phyloP scores from a whole-genome alignment of 176 grass and related monocot species.

The Cocos nucifera region DNA sequence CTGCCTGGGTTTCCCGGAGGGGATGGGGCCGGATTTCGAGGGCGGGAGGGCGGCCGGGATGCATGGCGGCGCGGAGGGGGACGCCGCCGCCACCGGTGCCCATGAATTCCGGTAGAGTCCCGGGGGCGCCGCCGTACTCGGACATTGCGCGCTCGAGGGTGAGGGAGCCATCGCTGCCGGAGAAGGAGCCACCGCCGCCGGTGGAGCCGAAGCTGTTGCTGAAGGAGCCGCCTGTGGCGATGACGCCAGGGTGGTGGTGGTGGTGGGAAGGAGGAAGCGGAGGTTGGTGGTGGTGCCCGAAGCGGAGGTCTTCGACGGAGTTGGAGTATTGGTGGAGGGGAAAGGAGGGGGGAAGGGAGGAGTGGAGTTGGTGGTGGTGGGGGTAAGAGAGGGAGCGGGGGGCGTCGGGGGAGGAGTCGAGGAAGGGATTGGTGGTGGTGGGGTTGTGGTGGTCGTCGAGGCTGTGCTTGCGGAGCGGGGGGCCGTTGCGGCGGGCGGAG shows the following conservation, averaged over 20 bases:
- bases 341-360: slow-evolving; percentile 3
- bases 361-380: neutral
- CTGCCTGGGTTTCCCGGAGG: slow-evolving; percentile 43
- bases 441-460: slow-evolving; percentile 46
- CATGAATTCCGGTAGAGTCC: slow-evolving; percentile 38
- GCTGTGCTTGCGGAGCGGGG: slow-evolving; percentile 49
- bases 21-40: slow-evolving; percentile 69
- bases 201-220: slow-evolving; percentile 7
- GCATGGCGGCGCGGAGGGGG: slow-evolving; percentile 20
- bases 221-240: neutral
- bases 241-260: too few species aligned
- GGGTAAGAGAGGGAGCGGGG: slow-evolving; percentile 22
- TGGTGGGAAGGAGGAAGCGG: too few species aligned
- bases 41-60: slow-evolving; percentile 35
- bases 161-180: slow-evolving; percentile 45
- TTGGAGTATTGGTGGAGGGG: neutral
- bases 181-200: slow-evolving; percentile 3
- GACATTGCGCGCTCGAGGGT: slow-evolving; percentile 74
- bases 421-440: neutral
- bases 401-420: slow-evolving; percentile 33
- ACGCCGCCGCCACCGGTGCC: slow-evolving; percentile 2
- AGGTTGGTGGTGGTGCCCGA: too few species aligned
- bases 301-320: neutral
- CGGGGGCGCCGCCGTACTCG: slow-evolving; percentile 55
- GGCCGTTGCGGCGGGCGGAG: slow-evolving; percentile 38